Evolutionary conservation across 2,329 filamentous ascomycete genomes (phyloP).

Genomic region (Botrytis aclada): DNA sequence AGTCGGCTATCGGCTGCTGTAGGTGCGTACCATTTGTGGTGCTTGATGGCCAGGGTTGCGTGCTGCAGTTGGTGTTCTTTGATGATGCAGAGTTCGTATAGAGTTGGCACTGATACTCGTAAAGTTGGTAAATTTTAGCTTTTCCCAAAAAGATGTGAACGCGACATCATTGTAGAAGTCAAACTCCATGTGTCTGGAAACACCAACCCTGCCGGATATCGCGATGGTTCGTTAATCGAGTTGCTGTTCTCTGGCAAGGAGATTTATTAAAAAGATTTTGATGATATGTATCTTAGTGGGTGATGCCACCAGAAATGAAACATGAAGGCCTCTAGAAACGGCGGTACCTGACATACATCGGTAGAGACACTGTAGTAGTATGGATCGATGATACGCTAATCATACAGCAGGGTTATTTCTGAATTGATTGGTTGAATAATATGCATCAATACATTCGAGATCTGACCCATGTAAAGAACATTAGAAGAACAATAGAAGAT

Average conservation of each 20-base stretch:
- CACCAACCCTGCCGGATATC: too few species aligned
- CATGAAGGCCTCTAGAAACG: constrained; percentile 2
- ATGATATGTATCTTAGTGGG: not conserved
- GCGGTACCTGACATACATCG: too few species aligned
- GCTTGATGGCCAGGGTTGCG: not conserved
- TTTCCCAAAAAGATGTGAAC: not conserved
- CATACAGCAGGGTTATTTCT: not conserved
- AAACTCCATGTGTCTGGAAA: not conserved
- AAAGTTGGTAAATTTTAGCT: too few species aligned
- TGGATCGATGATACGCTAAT: not conserved
- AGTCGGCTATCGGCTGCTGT: not conserved
- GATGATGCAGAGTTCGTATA: not conserved
- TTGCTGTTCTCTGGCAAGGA: too few species aligned
- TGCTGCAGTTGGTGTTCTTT: not conserved
- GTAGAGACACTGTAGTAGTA: not conserved
- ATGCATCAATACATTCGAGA: not conserved
- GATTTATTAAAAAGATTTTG: not conserved
- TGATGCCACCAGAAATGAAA: not conserved
- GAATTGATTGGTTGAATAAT: not conserved
- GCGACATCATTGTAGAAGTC: not conserved
- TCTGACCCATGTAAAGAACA: not conserved
- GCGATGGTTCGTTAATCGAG: too few species aligned
- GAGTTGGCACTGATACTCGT: not conserved
- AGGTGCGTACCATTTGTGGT: not conserved
- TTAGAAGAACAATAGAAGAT: not conserved